Evolutionary conservation across 2,329 filamentous ascomycete species (phyloP), one percentile per base, ranked within the genome.

Genomic region (Fusarium mundagurra): DNA sequence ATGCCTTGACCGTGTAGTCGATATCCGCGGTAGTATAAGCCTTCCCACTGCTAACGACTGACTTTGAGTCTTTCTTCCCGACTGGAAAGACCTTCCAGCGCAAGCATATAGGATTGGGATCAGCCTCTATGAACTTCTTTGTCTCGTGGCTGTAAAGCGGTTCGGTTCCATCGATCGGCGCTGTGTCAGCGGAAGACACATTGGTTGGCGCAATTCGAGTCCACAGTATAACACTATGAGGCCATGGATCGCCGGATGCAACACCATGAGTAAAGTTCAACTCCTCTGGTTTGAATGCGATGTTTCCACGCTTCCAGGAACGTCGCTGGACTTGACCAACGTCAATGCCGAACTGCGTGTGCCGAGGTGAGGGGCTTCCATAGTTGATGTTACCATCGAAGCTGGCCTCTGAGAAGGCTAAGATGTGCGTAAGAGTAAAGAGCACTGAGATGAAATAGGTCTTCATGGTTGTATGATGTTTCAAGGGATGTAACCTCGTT

Each of bases 301-400:
- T 0, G 8, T 41, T 63, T 16, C 61, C 53, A 9, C 61, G 61
- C 38, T 63, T 63, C 61, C 61, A 63, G 6, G 61, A 63, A 20
- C 61, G 61, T 5, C 61, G 43, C 27, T 47, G 39, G 10, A 60
- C 29, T 29, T 33, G 41, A 5, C 45, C 24, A 1, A 63, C 22
- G 4, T 63, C 53, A 20, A 65, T 48, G 16, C 62, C 45, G 31
- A 65, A 44, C n/a, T 61, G 55, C 4, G 57, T 50, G 11, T 65
- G 62, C 9, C 62, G 44, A 41, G 29, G 55, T 3, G 55, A 61
- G 11, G 62, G 62, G 2, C 55, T 65, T 6, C 55, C 36, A 18
- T 53, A 65, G 24, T 65, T 65, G 20, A 65, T 65, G 29, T 65
- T 65, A 9, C 31, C 38, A 11, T 53, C 45, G 3, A 65, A 65